Evolutionary conservation across 2,329 filamentous ascomycete species (phyloP), one percentile per base, ranked within the genome.

Genomic region (Neoarthrinium moseri): DNA sequence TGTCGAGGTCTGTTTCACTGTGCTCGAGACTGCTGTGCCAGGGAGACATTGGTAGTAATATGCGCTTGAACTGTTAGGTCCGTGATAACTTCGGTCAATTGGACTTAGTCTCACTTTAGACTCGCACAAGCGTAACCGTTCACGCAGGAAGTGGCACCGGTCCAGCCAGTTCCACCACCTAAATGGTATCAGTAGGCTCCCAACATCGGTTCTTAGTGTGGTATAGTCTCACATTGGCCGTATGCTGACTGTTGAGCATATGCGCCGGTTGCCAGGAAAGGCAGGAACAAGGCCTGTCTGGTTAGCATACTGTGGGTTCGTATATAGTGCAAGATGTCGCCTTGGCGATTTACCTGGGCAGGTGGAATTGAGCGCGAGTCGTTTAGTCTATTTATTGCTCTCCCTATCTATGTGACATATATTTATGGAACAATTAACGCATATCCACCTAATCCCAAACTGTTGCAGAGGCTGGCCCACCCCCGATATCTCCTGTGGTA

Each of bases 21-120:
- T 21, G 22, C 17, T 41, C 11, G 35, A 20, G 22, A 32, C 29
- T 11, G 41, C 32, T 3, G 41, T 26, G 17, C 20, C 30, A 12
- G 41, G 41, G 10, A 36, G 21, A 24, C 41, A 44, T 15, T 44
- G 41, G 15, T 44, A 44, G 21, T 44, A 44, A 11, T 44, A 44
- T 8, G 41, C 20, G 26, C 41, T 44, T 38, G 8, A 17, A 30
- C 10, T 12, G 5, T 8, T 39, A 23, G 22, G 36, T 26, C 20
- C 17, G 15, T 35, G 15, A 10, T 3, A 13, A 40, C 12, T 8
- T 11, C 33, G 6, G 13, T 3, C 11, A 18, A 18, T 7, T 15
- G 10, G n/a, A 40, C 15, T 6, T 4, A 17, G 3, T n/a, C 22
- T 44, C 18, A 44, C 41, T 44, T 44, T 10, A 44, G 20, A 18